phyloP scores from a whole-genome alignment of 306 rosid species.

The Cucumis sativus region DNA sequence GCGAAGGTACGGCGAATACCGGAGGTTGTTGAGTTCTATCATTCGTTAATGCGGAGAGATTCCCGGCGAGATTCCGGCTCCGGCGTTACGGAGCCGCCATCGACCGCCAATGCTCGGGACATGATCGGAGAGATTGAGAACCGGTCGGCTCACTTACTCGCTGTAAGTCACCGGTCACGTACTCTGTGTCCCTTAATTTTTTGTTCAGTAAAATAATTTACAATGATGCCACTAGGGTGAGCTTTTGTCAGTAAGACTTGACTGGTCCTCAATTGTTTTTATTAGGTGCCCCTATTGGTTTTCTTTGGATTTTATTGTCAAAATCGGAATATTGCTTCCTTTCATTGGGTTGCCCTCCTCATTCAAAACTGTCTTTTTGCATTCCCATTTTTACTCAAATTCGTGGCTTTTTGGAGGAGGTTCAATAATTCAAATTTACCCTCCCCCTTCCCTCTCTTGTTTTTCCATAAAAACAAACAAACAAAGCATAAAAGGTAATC shows the following conservation, averaged over 20 bases:
- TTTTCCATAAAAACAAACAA: not conserved
- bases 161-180: slow-evolving; percentile 48
- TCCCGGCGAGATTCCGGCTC: slow-evolving; percentile 48
- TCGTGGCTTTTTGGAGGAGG: not conserved
- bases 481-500: not conserved
- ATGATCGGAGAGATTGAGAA: slow-evolving; percentile 99
- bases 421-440: not conserved
- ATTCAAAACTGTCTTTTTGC: not conserved
- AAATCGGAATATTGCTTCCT: slow-evolving; percentile 10
- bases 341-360: slow-evolving; percentile 32
- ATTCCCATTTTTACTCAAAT: not conserved
- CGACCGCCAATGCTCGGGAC: slow-evolving; percentile 71
- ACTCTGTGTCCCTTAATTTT: not conserved
- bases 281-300: slow-evolving; percentile 11
- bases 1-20: slow-evolving; percentile 74
- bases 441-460: not conserved
- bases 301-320: slow-evolving; percentile 18
- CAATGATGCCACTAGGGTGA: slow-evolving; percentile 31
- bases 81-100: slow-evolving; percentile 30
- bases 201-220: slow-evolving; percentile 3
- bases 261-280: slow-evolving; percentile 13
- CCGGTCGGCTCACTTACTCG: slow-evolving; percentile 79
- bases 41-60: slow-evolving; percentile 88
- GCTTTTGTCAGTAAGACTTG: slow-evolving; percentile 29
- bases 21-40: slow-evolving; percentile 96